Evolutionary conservation across 2,329 filamentous ascomycete species (phyloP).

Genomic region (Emericellopsis atlantica): DNA sequence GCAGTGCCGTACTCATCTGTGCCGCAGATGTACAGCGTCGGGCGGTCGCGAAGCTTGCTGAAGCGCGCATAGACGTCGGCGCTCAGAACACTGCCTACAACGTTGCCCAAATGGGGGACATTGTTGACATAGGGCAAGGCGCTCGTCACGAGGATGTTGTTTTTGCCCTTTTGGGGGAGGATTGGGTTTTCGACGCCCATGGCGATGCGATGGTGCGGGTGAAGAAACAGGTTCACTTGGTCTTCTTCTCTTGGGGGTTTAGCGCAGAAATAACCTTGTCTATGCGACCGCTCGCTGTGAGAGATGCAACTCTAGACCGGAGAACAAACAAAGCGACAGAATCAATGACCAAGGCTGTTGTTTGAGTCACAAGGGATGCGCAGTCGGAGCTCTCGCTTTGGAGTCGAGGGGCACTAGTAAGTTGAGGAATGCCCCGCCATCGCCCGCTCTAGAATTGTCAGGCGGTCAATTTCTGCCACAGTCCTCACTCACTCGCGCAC

Average conservation of each 20-base stretch:
- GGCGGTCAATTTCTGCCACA: conserved; percentile 6
- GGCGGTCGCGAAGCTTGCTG: conserved; percentile 66
- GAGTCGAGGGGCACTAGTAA: background rate
- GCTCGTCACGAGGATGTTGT: conserved; percentile 82
- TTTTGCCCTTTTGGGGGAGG: conserved; percentile 58
- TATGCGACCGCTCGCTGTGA: no score
- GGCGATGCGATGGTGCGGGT: background rate
- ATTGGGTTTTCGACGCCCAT: conserved; percentile 23
- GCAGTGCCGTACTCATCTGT: conserved; percentile 92
- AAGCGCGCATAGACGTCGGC: conserved; percentile 80
- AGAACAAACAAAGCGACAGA: no score
- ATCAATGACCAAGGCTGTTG: no score
- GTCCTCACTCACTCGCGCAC: background rate
- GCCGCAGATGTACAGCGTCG: conserved; percentile 77
- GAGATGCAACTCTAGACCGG: no score
- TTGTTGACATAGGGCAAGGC: conserved; percentile 74
- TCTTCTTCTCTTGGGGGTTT: no score
- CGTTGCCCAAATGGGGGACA: conserved; percentile 76
- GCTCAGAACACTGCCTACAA: conserved; percentile 76
- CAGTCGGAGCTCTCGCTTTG: background rate
- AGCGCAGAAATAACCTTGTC: no score
- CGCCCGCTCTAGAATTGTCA: background rate
- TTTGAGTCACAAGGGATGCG: no score
- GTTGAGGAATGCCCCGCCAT: conserved; percentile 11
- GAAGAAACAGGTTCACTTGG: no score